A percentile compares a stretch with the other conserved stretches of the same genome.
These are phyloP conservation scores for Pichia sp. DNA, from an alignment of 1,139 yeast genomes.

Conservation along the genomic window DNA sequence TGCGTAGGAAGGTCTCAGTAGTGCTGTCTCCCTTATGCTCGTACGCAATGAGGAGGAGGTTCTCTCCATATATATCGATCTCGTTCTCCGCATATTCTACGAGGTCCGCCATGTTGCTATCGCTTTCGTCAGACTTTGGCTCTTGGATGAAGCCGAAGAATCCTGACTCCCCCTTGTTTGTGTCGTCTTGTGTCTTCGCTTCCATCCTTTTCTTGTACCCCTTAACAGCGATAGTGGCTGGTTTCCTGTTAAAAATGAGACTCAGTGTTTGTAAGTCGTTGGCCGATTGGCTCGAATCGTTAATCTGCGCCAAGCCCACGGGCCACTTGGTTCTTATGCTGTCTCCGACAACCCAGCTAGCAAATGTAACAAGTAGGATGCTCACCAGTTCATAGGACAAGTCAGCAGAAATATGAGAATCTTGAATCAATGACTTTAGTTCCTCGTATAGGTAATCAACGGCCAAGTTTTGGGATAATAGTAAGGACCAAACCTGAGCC, in stretches of 20 bases:
- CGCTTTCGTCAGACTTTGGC: slow-evolving; percentile 22
- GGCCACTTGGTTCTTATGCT: slow-evolving; percentile 11
- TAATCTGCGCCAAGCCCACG: slow-evolving; percentile 5
- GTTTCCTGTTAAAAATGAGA: slow-evolving; percentile 8
- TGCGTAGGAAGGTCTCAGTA: slow-evolving; percentile 9
- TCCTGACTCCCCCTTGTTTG: slow-evolving; percentile 19
- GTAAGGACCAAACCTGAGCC: slow-evolving; percentile 8
- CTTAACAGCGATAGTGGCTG: neutral
- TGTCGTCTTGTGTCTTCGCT: neutral
- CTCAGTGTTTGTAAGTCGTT: slow-evolving; percentile 5
- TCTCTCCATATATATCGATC: slow-evolving; percentile 11
- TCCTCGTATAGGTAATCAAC: slow-evolving; percentile 12
- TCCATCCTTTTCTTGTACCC: neutral
- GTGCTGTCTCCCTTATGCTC: slow-evolving; percentile 6
- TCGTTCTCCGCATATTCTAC: slow-evolving; percentile 5
- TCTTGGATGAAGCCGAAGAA: slow-evolving; percentile 31
- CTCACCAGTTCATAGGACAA: slow-evolving; percentile 13
- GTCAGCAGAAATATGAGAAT: slow-evolving; percentile 1
- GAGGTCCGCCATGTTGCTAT: slow-evolving; percentile 5
- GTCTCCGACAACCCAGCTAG: slow-evolving; percentile 17
- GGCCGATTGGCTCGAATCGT: slow-evolving; percentile 9
- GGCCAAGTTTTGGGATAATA: slow-evolving; percentile 2
- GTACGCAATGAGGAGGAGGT: slow-evolving; percentile 11
- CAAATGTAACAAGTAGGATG: slow-evolving; percentile 20
- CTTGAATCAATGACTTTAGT: slow-evolving; percentile 2